These are phyloP conservation scores for Bruguiera sexangula DNA, from an alignment of 345 rosid genomes.

Conservation along the genomic window DNA sequence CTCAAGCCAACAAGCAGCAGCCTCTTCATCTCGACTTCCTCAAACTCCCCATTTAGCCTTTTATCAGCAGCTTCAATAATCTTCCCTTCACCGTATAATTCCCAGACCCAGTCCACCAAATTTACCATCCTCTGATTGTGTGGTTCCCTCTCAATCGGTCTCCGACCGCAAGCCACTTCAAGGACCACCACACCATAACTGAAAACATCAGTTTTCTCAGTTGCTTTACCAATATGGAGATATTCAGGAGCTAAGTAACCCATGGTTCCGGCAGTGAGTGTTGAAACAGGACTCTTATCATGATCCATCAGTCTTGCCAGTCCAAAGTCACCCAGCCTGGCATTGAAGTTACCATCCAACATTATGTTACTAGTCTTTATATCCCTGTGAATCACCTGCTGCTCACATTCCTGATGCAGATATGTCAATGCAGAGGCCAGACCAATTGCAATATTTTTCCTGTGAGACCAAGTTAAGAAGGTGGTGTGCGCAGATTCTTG, in stretches of 20 bases:
- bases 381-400: conserved; percentile 90
- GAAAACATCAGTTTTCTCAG: conserved; percentile 81
- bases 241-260: conserved; percentile 98
- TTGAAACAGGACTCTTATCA: conserved; percentile 85
- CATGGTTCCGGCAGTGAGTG: conserved; percentile 95
- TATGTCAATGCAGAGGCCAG: conserved; percentile 75
- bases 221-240: conserved; percentile 87
- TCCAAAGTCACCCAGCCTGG: conserved; percentile 91
- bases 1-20: conserved; percentile 74
- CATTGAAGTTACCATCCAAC: conserved; percentile 81
- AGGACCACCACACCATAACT: conserved; percentile 89
- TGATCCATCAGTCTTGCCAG: conserved; percentile 93
- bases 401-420: conserved; percentile 93
- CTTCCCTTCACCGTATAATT: conserved; percentile 60
- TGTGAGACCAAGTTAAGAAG: conserved; percentile 56
- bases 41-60: conserved; percentile 57
- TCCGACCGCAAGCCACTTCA: conserved; percentile 85
- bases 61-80: conserved; percentile 70
- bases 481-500: conserved; percentile 46
- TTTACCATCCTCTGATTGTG: conserved; percentile 64
- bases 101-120: conserved; percentile 96
- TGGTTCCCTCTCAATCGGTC: conserved; percentile 81
- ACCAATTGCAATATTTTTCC: conserved; percentile 72
- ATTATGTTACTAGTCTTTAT: conserved; percentile 83
- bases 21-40: conserved; percentile 73